A percentile compares a stretch with the other conserved stretches of the same genome.
These are phyloP conservation scores for Talaromyces sp. DNA, from an alignment of 2,329 filamentous ascomycete genomes.

Conservation along the genomic window DNA sequence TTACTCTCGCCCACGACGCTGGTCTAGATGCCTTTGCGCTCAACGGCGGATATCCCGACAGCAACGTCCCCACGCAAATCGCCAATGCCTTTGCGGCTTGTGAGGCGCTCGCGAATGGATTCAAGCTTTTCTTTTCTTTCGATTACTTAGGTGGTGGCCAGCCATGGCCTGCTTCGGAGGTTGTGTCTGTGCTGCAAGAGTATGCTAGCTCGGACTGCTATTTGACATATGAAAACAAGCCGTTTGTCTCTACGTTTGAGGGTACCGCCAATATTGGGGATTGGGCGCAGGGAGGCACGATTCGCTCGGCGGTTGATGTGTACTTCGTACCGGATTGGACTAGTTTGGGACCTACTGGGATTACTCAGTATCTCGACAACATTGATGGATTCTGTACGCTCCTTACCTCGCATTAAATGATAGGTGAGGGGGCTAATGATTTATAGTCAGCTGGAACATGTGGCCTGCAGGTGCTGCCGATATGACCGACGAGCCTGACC, in stretches of 20 bases:
- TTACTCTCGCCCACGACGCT: slow-evolving; percentile 34
- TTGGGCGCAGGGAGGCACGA: slow-evolving; percentile 32
- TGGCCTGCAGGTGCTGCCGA: slow-evolving; percentile 41
- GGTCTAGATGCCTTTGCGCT: slow-evolving; percentile 44
- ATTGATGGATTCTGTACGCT: slow-evolving; percentile 33
- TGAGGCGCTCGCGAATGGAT: slow-evolving; percentile 23
- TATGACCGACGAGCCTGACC: slow-evolving; percentile 37
- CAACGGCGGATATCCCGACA: slow-evolving; percentile 33
- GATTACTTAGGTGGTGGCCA: slow-evolving; percentile 34
- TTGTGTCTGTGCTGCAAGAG: slow-evolving; percentile 26
- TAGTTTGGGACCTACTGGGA: slow-evolving; percentile 30
- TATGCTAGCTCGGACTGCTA: slow-evolving; percentile 29
- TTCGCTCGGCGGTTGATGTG: slow-evolving; percentile 28
- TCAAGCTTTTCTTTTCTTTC: slow-evolving; percentile 38
- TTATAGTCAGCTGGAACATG: slow-evolving; percentile 42
- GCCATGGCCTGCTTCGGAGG: slow-evolving; percentile 29
- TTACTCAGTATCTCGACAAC: slow-evolving; percentile 26
- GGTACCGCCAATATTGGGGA: slow-evolving; percentile 42
- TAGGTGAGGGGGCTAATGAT: background rate
- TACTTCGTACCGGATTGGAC: slow-evolving; percentile 51
- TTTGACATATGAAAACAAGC: slow-evolving; percentile 22
- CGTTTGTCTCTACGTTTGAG: slow-evolving; percentile 46
- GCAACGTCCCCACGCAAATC: slow-evolving; percentile 22
- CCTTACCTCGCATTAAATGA: background rate
- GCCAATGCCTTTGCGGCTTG: slow-evolving; percentile 29